Evolutionary conservation across 2,329 filamentous ascomycete genomes (phyloP).

Genomic region (Colletotrichum ledebouriae): DNA sequence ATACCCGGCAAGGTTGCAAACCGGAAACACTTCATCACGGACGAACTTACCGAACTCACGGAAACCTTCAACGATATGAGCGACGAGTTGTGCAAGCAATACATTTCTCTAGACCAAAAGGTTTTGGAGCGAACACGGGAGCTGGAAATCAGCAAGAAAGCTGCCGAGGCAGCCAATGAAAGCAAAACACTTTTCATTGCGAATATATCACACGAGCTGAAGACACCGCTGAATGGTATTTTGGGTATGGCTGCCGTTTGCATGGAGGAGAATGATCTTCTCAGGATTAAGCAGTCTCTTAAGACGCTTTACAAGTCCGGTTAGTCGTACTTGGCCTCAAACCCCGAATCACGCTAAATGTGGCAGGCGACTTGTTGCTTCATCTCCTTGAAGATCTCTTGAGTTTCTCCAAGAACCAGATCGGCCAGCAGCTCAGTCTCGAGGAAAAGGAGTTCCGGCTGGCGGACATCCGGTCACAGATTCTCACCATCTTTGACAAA

Average conservation of each 20-base stretch:
- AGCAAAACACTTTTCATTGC: conserved; percentile 98
- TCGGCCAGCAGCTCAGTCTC: conserved; percentile 84
- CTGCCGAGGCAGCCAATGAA: conserved; percentile 94
- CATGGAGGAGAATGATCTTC: conserved; percentile 88
- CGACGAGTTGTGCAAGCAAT: conserved; percentile 89
- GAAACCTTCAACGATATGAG: conserved; percentile 94
- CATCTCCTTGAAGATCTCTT: conserved; percentile 90
- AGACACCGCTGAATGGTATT: conserved; percentile 95
- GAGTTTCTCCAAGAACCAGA: conserved; percentile 95
- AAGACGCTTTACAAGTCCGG: conserved; percentile 90
- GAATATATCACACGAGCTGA: conserved; percentile 89
- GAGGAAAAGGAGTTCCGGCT: conserved; percentile 89
- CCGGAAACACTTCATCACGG: conserved; percentile 80
- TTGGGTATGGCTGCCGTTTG: conserved; percentile 94
- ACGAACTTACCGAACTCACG: conserved; percentile 88
- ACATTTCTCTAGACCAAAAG: conserved; percentile 85
- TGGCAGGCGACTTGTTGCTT: conserved; percentile 76
- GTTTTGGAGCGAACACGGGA: conserved; percentile 87
- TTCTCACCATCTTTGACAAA: conserved; percentile 89
- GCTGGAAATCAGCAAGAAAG: conserved; percentile 89
- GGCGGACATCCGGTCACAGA: conserved; percentile 85
- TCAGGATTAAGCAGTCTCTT: conserved; percentile 83
- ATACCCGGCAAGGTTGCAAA: conserved; percentile 88
- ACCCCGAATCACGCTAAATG: conserved; percentile 26
- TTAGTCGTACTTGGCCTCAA: conserved; percentile 34